Evolutionary conservation across 768 basidiomycete genomes (phyloP).

Genomic region (Symmetrospora coprosmae): DNA sequence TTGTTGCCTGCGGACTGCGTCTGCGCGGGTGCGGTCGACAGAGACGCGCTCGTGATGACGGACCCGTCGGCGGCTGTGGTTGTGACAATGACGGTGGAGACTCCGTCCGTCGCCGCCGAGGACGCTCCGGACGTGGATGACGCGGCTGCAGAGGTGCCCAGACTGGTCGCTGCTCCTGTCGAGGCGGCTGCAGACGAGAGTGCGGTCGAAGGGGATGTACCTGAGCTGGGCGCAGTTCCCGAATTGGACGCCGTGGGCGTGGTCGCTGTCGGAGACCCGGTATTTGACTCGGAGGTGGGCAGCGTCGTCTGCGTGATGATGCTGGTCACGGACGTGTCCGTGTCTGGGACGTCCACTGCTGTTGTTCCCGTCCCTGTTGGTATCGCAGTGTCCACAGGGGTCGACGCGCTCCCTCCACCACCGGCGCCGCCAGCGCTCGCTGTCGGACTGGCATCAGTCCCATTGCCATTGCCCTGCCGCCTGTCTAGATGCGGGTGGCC

Average conservation of each 20-base stretch:
- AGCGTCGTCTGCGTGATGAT: not conserved
- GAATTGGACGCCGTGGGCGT: not conserved
- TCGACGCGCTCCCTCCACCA: too few relatives aligned
- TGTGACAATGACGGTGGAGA: constrained; percentile 10
- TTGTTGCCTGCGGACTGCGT: not conserved
- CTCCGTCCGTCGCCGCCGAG: too few relatives aligned
- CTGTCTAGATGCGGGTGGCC: too few relatives aligned
- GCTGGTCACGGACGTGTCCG: not conserved
- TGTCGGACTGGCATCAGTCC: too few relatives aligned
- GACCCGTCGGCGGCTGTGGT: not conserved
- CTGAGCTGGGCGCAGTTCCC: not conserved
- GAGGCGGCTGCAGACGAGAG: not conserved
- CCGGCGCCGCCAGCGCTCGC: too few relatives aligned
- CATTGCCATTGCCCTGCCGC: too few relatives aligned
- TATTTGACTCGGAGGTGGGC: not conserved
- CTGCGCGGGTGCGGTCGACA: not conserved
- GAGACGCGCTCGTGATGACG: not conserved
- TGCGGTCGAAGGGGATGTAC: not conserved
- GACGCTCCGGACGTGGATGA: too few relatives aligned
- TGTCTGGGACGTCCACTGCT: not conserved
- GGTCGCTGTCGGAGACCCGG: not conserved
- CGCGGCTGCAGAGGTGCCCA: too few relatives aligned
- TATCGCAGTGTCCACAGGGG: too few relatives aligned
- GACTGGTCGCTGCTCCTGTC: not conserved
- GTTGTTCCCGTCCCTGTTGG: too few relatives aligned